These are phyloP conservation scores for Punica granatum DNA, from an alignment of 345 rosid genomes.

Conservation along the genomic window DNA sequence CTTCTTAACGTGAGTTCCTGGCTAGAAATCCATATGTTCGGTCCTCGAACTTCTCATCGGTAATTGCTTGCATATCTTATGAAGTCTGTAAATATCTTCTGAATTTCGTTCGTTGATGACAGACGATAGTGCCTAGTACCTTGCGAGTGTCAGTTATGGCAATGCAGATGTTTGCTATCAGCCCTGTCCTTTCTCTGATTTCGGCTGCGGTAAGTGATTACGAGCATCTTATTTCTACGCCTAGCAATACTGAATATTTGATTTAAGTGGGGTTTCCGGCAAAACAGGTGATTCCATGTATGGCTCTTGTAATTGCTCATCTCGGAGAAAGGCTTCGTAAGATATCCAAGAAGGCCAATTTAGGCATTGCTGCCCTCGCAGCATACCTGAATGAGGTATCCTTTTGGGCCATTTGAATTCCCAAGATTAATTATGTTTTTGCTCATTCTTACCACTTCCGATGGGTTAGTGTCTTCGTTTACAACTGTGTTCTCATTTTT, in stretches of 20 bases:
- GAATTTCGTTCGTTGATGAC: constrained; percentile 13
- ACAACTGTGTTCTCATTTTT: neutral
- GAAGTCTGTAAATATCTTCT: neutral
- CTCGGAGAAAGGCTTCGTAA: constrained; percentile 70
- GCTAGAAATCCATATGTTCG: neutral
- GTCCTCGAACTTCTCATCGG: neutral
- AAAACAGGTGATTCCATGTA: constrained; percentile 59
- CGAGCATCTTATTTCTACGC: neutral
- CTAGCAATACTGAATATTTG: neutral
- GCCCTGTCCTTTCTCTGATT: constrained; percentile 63
- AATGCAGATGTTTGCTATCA: constrained; percentile 70
- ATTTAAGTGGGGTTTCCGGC: neutral
- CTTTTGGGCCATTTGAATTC: constrained; percentile 5
- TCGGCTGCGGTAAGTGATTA: constrained; percentile 59
- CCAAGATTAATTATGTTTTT: neutral
- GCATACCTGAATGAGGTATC: constrained; percentile 80
- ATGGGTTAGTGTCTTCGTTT: too few relatives aligned
- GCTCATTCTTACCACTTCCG: neutral
- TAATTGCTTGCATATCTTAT: neutral
- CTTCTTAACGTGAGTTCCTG: constrained; percentile 60
- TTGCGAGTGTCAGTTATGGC: constrained; percentile 79
- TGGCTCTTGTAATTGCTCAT: constrained; percentile 56
- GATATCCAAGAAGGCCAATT: constrained; percentile 67
- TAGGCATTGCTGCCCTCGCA: constrained; percentile 66
- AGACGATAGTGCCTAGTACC: constrained; percentile 79